Evolutionary conservation across 2,329 filamentous ascomycete species (phyloP), one percentile per base, ranked within the genome.

Genomic region (Dactylella cylindrospora): DNA sequence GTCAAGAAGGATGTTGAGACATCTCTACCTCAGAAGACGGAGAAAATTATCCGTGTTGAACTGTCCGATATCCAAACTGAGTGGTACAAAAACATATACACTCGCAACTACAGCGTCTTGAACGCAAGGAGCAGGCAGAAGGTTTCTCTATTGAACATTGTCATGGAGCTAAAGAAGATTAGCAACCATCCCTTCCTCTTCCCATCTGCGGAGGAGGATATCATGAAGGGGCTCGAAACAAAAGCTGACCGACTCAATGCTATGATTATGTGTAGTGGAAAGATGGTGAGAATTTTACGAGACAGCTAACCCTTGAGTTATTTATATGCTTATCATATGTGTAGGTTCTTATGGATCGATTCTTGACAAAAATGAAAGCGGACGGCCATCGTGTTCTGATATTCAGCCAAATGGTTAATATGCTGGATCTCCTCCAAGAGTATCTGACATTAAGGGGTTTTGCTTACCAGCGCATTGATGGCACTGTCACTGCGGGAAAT

Each of bases 171-270:
- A 70, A 98, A 98, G 77, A 98, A 98, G 74, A 90, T 93, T 72
- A 97, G 91, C 75, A 98, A 98, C 70, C 93, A 98, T 71, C 91
- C 93, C 0, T 95, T 96, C 75, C 94, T 98, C 85, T 97, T 98
- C 68, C 86, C 88, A 2, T 90, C 90, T 65, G 91, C 90, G 2
- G 93, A 98, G 71, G 88, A 95, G 55, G 88, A 86, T 67, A 88
- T 97, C 9, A 75, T 97, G 44, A 84, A 82, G 60, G 89, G 88
- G 10, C 90, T 85, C 69, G 80, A 81, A 47, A 84, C 87, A 15
- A 86, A 90, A 23, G 91, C 97, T 70, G 93, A 97, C 71, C 83
- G 90, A 65, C 81, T 98, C 68, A 93, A 95, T 71, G 88, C 88
- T 15, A 80, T 98, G 62, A 95, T 98, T 70, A 91, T 90, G 3